Evolutionary conservation across 768 basidiomycete species (phyloP).

Genomic region (Russula lepida): DNA sequence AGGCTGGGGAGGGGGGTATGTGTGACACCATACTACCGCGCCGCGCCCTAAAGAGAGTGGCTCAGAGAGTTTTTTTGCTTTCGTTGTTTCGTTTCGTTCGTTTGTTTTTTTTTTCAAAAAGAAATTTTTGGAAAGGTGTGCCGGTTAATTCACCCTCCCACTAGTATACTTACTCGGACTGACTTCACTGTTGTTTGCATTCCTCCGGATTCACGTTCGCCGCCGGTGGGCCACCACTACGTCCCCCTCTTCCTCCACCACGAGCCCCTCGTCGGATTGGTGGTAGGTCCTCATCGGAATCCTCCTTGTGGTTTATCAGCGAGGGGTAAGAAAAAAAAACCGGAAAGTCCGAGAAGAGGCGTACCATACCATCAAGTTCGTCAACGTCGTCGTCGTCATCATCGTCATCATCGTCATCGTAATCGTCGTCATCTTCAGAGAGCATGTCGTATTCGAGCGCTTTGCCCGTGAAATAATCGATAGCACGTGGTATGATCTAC

Average conservation of each 20-base stretch:
- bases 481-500: constrained; percentile 87
- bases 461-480: constrained; percentile 98
- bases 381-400: constrained; percentile 47
- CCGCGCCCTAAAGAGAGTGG: background rate
- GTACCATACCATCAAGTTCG: constrained; percentile 30
- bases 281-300: constrained; percentile 63
- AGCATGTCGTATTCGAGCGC: constrained; percentile 72
- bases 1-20: constrained; percentile 3
- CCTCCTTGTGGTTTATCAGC: constrained; percentile 31
- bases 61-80: background rate
- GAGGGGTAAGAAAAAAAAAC: background rate
- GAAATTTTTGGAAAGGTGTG: background rate
- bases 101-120: background rate
- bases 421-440: constrained; percentile 30
- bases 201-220: constrained; percentile 67
- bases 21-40: constrained; percentile 1
- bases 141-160: background rate
- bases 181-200: constrained; percentile 79
- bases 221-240: constrained; percentile 30
- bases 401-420: constrained; percentile 51
- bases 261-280: constrained; percentile 44
- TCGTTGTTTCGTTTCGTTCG: background rate
- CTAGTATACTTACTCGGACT: background rate
- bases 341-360: constrained; percentile 16
- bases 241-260: constrained; percentile 19